Base-by-base conservation (phyloP, 768 basidiomycete genomes). In the Podaxis sp. region DNA sequence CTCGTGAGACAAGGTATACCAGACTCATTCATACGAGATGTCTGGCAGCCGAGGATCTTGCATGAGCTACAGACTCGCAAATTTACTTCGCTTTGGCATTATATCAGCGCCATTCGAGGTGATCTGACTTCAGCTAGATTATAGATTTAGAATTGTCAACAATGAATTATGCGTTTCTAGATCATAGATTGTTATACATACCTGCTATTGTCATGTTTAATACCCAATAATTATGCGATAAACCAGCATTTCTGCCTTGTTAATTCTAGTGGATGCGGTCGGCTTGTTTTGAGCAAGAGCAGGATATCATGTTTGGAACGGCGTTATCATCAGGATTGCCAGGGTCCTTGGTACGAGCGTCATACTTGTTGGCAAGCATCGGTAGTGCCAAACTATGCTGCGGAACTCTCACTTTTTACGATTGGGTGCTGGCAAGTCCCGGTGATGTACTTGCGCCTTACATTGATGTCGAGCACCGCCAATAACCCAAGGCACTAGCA, bases 11-110 rank as follows among this genome's bases (percentile, higher is more conserved):
- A 46, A 27, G 41, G 24, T 12, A 29, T 57, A 24, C 55, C 55
- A n/a, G 41, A 57, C 9, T 57, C 55, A 13, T 57, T 46, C 24
- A 24, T 43, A 4, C 38, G 19, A 15, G 41, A 46, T 43, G 40
- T 46, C 17, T 57, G 55, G 40, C 38, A 57, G 12, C 55, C 54
- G 15, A 55, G 19, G 54, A 55, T 55, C 5, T 17, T 57, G 40
- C 8, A 46, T 25, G 55, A 46, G 41, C 40, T 46, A 29, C 22
- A 29, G 17, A 57, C 41, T 5, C 55, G 54, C 2, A 5, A 55
- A 11, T 55, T 55, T 40, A 55, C 37, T 40, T 55, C 54, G n/a
- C 54, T 55, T 37, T 55, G 54, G 54, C 54, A 55, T 22, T 55
- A 55, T 38, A 25, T 24, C 36, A 55, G 54, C 15, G 36, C 54